A percentile compares a stretch with the other conserved stretches of the same genome.
Evolutionary conservation across 2,329 filamentous ascomycete species (phyloP).

Genomic region (Clathrospora elynae): DNA sequence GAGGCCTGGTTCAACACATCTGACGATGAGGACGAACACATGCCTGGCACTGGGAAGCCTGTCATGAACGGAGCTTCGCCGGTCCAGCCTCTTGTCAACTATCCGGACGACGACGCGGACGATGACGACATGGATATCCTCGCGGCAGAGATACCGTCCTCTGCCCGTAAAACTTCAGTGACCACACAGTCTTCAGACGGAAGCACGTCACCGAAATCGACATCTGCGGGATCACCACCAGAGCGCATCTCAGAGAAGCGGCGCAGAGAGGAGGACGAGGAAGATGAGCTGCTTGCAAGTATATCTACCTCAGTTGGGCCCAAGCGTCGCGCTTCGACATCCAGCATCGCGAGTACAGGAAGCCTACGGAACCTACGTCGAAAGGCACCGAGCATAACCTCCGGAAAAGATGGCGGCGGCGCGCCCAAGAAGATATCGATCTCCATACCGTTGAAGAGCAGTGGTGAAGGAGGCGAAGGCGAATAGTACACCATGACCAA

Average conservation of each 20-base stretch:
- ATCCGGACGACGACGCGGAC: constrained; percentile 82
- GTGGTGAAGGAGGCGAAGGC: constrained; percentile 38
- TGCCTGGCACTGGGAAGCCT: constrained; percentile 40
- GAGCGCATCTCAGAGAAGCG: constrained; percentile 88
- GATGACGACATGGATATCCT: constrained; percentile 65
- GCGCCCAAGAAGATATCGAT: constrained; percentile 51
- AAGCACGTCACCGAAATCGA: constrained; percentile 30
- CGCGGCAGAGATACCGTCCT: constrained; percentile 47
- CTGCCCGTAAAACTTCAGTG: constrained; percentile 30
- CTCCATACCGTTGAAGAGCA: constrained; percentile 48
- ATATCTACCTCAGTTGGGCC: constrained; percentile 61
- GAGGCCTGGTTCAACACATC: constrained; percentile 94
- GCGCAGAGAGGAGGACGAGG: constrained; percentile 88
- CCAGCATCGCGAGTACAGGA: constrained; percentile 42
- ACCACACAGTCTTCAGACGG: constrained; percentile 35
- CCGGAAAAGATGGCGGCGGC: constrained; percentile 50
- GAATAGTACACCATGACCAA: constrained; percentile 26
- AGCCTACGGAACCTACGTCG: constrained; percentile 48
- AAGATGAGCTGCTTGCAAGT: constrained; percentile 82
- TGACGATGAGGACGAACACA: constrained; percentile 76
- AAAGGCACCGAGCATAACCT: constrained; percentile 51
- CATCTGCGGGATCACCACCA: constrained; percentile 51
- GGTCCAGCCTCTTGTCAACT: constrained; percentile 78
- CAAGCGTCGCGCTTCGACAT: constrained; percentile 51
- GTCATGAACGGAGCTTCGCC: constrained; percentile 68